phyloP scores from a whole-genome alignment of 2,329 filamentous ascomycete species.

The Talaromyces sp. region DNA sequence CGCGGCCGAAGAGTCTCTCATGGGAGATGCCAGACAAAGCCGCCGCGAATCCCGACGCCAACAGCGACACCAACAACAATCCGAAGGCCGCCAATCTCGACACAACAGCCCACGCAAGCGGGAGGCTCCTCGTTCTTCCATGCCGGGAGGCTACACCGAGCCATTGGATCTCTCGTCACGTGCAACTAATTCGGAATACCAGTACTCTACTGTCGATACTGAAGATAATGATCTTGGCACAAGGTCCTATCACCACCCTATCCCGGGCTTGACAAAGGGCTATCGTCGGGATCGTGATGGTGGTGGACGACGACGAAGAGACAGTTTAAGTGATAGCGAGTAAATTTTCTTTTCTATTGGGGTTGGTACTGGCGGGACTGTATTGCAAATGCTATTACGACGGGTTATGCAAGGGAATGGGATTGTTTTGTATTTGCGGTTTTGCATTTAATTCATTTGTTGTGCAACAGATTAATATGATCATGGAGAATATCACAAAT shows the following conservation, averaged over 20 bases:
- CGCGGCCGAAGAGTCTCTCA: slow-evolving; percentile 28
- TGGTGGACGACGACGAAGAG: slow-evolving; percentile 39
- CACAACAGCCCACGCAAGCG: slow-evolving; percentile 25
- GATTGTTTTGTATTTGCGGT: not conserved
- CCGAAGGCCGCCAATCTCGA: slow-evolving; percentile 8
- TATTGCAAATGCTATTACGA: not conserved
- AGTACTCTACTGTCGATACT: slow-evolving; percentile 31
- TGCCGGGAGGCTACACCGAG: slow-evolving; percentile 38
- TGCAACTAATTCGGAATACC: slow-evolving; percentile 32
- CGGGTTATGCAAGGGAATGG: not conserved
- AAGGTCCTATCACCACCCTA: slow-evolving; percentile 53
- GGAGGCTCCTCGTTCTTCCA: slow-evolving; percentile 26
- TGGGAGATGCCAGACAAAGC: slow-evolving; percentile 23
- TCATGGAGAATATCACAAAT: too few species aligned
- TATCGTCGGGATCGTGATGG: slow-evolving; percentile 31
- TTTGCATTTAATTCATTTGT: not conserved
- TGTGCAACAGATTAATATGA: not conserved
- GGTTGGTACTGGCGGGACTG: not conserved
- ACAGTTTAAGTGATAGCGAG: slow-evolving; percentile 52
- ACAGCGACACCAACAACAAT: slow-evolving; percentile 5
- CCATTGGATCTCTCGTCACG: slow-evolving; percentile 39
- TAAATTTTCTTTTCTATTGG: not conserved
- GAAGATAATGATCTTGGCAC: slow-evolving; percentile 41
- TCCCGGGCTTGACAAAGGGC: slow-evolving; percentile 48
- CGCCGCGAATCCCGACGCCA: slow-evolving; percentile 21